A percentile compares a stretch with the other conserved stretches of the same genome.
Evolutionary conservation across 495 filamentous ascomycete species (phyloP).

Genomic region (Aspergillus affinis): DNA sequence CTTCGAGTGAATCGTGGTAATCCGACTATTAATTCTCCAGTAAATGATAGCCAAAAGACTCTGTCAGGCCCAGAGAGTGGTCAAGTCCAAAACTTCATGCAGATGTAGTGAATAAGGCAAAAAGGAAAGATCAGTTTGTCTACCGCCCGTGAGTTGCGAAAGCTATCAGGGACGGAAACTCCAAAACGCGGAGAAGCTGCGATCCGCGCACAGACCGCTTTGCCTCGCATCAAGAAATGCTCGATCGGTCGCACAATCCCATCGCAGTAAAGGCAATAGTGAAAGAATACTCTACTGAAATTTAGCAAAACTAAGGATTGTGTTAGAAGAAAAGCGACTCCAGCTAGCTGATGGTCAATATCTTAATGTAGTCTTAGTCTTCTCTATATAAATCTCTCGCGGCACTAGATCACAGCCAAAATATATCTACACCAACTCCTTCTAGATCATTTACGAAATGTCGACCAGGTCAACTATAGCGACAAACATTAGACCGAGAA

Average conservation of each 20-base stretch:
- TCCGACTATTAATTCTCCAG: background rate
- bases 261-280: no score
- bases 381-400: no score
- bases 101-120: background rate
- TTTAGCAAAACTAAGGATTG: no score
- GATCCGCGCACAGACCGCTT: background rate
- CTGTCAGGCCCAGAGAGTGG: background rate
- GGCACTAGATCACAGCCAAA: background rate
- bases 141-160: background rate
- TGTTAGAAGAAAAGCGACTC: no score
- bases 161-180: background rate
- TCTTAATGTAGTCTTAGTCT: no score
- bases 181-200: background rate
- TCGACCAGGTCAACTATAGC: background rate
- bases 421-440: background rate
- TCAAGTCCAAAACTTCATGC: background rate
- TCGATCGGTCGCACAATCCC: no score
- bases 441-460: background rate
- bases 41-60: background rate
- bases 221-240: background rate
- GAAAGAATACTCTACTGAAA: no score
- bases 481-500: constrained; percentile 55
- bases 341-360: no score
- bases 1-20: background rate
- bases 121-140: background rate